Conservation (phyloP, 495 filamentous ascomycete genomes). For the Xylaria venustula region DNA sequence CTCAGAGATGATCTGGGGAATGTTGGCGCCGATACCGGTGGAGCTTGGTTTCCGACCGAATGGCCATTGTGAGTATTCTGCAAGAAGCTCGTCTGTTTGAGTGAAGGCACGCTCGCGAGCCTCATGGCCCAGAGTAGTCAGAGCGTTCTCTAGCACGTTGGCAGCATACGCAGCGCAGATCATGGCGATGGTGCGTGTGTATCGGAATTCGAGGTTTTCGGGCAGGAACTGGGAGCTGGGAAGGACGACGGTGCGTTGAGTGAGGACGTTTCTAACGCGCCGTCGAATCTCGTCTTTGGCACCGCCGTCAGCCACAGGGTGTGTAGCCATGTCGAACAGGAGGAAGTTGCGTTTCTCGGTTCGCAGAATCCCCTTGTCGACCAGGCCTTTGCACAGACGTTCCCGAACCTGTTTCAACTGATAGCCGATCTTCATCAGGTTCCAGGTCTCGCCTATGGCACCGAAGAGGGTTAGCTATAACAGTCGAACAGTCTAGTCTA, state of each 20-base stretch:
- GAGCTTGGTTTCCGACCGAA: constrained; percentile 78
- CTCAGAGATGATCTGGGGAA: constrained; percentile 84
- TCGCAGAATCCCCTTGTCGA: constrained; percentile 96
- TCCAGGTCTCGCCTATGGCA: constrained; percentile 90
- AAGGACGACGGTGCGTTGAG: constrained; percentile 89
- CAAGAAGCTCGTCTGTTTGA: constrained; percentile 92
- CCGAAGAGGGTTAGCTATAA: constrained; percentile 21
- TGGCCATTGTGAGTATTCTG: constrained; percentile 95
- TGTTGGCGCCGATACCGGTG: constrained; percentile 85
- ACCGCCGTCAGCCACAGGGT: constrained; percentile 94
- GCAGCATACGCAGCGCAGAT: constrained; percentile 97
- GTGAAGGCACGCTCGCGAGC: constrained; percentile 90
- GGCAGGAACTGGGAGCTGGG: constrained; percentile 81
- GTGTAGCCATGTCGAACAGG: constrained; percentile 99
- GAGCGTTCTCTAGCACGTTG: constrained; percentile 96
- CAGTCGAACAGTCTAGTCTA: constrained; percentile 8
- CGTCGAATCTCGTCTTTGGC: constrained; percentile 96
- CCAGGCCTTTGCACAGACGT: constrained; percentile 94
- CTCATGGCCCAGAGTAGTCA: constrained; percentile 90
- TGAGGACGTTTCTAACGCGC: constrained; percentile 88
- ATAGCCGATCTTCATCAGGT: constrained; percentile 99
- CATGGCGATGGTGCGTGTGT: constrained; percentile 88
- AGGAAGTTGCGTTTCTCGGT: constrained; percentile 99
- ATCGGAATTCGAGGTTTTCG: constrained; percentile 89
- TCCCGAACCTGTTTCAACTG: constrained; percentile 99